Evolutionary conservation across 2,329 filamentous ascomycete species (phyloP).

Genomic region (Ambrosiella beaveri): DNA sequence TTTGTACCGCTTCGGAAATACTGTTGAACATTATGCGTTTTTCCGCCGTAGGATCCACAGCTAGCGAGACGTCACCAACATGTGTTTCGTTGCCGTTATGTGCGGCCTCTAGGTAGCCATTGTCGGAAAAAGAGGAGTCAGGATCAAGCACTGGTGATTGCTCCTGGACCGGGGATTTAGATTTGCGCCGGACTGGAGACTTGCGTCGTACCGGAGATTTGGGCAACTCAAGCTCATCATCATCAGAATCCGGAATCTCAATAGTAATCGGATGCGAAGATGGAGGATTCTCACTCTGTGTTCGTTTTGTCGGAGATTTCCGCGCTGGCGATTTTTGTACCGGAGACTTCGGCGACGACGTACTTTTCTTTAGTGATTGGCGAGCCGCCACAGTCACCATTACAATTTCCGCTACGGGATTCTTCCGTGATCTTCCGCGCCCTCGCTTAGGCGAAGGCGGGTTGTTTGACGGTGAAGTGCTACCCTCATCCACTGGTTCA

Average conservation of each 20-base stretch:
- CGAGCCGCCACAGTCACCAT: not conserved
- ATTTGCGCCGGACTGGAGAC: too few relatives aligned
- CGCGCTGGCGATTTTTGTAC: not conserved
- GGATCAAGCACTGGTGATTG: not conserved
- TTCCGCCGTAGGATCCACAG: conserved; percentile 23
- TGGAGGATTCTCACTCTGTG: too few relatives aligned
- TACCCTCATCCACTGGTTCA: not conserved
- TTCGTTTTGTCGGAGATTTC: not conserved
- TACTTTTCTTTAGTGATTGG: conserved; percentile 1
- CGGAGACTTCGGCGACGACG: not conserved
- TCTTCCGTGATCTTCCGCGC: conserved; percentile 15
- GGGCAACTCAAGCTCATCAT: not conserved
- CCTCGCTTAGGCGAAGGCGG: conserved; percentile 18
- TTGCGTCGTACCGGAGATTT: not conserved
- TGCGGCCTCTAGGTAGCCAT: conserved; percentile 5
- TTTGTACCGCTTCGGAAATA: conserved; percentile 38
- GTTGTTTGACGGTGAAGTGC: not conserved
- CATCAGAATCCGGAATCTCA: conserved; percentile 13
- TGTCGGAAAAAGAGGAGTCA: conserved; percentile 7
- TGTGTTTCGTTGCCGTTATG: conserved; percentile 20
- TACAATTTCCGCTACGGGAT: not conserved
- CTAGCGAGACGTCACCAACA: conserved; percentile 28
- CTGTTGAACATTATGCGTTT: conserved; percentile 30
- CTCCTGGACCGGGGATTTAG: too few relatives aligned
- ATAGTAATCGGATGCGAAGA: conserved; percentile 1